Base-by-base conservation (phyloP, 768 basidiomycete species). In the Lactifluus subvellereus region DNA sequence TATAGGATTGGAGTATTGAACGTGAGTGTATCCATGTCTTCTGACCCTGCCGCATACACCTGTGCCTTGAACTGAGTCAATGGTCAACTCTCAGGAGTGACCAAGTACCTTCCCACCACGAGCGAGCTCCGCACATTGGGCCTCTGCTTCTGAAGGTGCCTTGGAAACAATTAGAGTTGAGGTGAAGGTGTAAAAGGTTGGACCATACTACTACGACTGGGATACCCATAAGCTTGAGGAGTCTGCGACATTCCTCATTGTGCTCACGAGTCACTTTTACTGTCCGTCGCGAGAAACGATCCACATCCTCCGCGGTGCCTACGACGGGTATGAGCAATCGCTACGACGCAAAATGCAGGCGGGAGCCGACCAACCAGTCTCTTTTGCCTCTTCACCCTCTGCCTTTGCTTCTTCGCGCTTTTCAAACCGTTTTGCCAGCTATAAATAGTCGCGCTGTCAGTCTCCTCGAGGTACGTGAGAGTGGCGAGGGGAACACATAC, bases 11-110 rank as follows among this genome's bases (percentile, higher is more conserved):
- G 96, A 0, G 96, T 78, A 67, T 84, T 82, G 79, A 99, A 99
- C 0, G 97, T 99, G 22, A 99, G 84, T 8, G 97, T 99, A 70
- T 99, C 97, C 97, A 99, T 99, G 74, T 99, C 97, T 75, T 98
- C 97, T 0, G 95, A 97, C 14, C 97, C 97, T 8, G 97, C 95
- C 1, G 92, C 97, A 72, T 92, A 98, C 32, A 98, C 93, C 91
- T 94, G 22, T 4, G 6, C 27, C 11, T n/a, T 20, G n/a, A 18
- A 50, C 20, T 68, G 7, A 45, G 52, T 42, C 6, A 35, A 42
- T 37, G 60, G 32, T n/a, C 6, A 47, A 18, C 43, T 43, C 38
- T 53, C 48, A 57, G 14, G 38, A 51, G 43, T 52, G 60, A 6
- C 10, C 22, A 32, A 64, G 14, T 56, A 88, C 96, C 79, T 96